phyloP scores from a whole-genome alignment of 345 rosid genomes.

The Kandelia obovata region DNA sequence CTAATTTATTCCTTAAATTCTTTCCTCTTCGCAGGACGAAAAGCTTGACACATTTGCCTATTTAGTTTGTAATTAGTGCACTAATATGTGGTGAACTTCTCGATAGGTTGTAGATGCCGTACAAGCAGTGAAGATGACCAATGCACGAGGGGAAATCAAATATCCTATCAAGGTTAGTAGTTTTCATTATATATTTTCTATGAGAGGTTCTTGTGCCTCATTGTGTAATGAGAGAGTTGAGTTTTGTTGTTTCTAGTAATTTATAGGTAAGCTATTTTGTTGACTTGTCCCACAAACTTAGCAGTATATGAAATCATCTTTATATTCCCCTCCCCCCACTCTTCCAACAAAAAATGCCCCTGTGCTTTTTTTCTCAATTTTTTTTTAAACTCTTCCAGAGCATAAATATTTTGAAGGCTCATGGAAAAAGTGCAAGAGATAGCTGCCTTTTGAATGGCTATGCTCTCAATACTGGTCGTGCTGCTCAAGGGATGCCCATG shows the following conservation, averaged over 20 bases:
- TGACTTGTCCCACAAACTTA: too few relatives aligned
- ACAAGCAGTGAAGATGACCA: conserved; percentile 80
- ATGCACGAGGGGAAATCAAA: conserved; percentile 75
- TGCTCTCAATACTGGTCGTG: conserved; percentile 89
- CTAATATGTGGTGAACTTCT: conserved; percentile 3
- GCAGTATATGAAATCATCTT: too few relatives aligned
- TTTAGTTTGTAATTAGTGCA: too few relatives aligned
- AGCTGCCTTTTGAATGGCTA: conserved; percentile 89
- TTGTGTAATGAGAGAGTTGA: background rate
- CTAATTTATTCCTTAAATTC: too few relatives aligned
- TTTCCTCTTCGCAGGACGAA: too few relatives aligned
- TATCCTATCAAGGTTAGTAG: conserved; percentile 86
- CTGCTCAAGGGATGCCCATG: conserved; percentile 97
- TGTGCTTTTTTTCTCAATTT: background rate
- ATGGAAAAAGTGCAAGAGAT: conserved; percentile 88
- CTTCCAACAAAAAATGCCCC: too few relatives aligned
- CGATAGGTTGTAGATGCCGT: conserved; percentile 86
- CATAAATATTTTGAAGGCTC: conserved; percentile 89
- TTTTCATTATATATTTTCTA: background rate
- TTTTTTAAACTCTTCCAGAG: conserved; percentile 42
- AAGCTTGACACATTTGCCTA: too few relatives aligned
- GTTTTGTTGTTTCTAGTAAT: background rate
- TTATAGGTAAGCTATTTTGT: too few relatives aligned
- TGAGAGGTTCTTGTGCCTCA: background rate
- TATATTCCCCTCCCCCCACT: too few relatives aligned